Evolutionary conservation across 345 rosid genomes (phyloP).

Genomic region (Syzygium aqueum): DNA sequence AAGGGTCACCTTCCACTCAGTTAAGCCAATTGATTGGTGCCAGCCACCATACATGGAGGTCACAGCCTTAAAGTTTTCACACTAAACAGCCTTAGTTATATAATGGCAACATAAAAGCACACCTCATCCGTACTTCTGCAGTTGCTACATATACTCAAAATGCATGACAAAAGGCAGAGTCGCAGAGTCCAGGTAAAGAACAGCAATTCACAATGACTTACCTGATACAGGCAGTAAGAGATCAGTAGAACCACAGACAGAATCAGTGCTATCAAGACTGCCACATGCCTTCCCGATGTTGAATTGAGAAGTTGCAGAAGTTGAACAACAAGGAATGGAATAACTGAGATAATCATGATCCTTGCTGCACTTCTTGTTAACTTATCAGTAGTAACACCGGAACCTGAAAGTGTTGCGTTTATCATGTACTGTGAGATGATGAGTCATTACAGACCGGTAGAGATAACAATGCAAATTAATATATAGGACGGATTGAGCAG

Average conservation of each 20-base stretch:
- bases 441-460: neutral
- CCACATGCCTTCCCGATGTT: slow-evolving; percentile 60
- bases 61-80: neutral
- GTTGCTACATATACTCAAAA: neutral
- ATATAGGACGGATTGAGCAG: neutral
- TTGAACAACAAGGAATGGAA: slow-evolving; percentile 85
- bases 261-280: slow-evolving; percentile 57
- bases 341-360: slow-evolving; percentile 72
- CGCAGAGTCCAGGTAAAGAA: neutral
- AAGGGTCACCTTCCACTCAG: neutral
- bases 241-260: slow-evolving; percentile 48
- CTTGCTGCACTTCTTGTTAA: slow-evolving; percentile 83
- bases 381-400: slow-evolving; percentile 66
- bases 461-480: neutral
- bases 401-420: slow-evolving; percentile 17
- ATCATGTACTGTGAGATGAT: neutral
- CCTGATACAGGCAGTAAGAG: slow-evolving; percentile 92
- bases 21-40: neutral
- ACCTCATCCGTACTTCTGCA: neutral
- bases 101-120: neutral
- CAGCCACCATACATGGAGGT: neutral
- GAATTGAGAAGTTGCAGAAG: slow-evolving; percentile 60
- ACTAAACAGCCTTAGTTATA: neutral
- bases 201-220: neutral
- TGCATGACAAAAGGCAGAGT: neutral